A percentile compares a stretch with the other conserved stretches of the same genome.
Evolutionary conservation across 2,329 filamentous ascomycete genomes (phyloP).

Genomic region (Botrytis sinoallii): DNA sequence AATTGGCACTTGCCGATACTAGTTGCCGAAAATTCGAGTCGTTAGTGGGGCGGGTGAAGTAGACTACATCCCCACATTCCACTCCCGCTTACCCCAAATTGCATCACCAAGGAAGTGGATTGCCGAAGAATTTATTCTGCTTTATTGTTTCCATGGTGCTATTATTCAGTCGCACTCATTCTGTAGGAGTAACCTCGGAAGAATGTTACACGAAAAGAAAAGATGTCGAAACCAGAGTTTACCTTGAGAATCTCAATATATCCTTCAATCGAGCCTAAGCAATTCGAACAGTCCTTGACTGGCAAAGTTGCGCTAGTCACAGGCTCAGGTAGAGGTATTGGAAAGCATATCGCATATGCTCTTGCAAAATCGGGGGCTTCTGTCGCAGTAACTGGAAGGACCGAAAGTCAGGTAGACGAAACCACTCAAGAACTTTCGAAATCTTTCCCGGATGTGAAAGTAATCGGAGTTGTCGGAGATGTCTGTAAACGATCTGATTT

Average conservation of each 20-base stretch:
- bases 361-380: constrained; percentile 24
- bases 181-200: neutral
- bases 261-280: constrained; percentile 24
- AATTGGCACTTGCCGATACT: neutral
- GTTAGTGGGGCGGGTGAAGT: neutral
- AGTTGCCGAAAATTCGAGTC: neutral
- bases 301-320: constrained; percentile 27
- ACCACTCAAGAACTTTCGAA: constrained; percentile 22
- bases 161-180: neutral
- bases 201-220: neutral
- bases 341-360: constrained; percentile 23
- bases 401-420: constrained; percentile 21
- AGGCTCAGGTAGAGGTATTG: constrained; percentile 26
- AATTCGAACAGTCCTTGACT: constrained; percentile 18
- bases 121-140: neutral
- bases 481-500: constrained; percentile 21
- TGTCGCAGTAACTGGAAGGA: constrained; percentile 24
- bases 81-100: neutral
- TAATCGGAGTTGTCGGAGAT: constrained; percentile 25
- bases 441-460: constrained; percentile 12
- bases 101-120: neutral
- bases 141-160: neutral
- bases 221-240: constrained; percentile 21
- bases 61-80: neutral
- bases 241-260: constrained; percentile 23